Base-by-base conservation (phyloP, 2,329 filamentous ascomycete genomes). In the Pyrenophora seminiperda region DNA sequence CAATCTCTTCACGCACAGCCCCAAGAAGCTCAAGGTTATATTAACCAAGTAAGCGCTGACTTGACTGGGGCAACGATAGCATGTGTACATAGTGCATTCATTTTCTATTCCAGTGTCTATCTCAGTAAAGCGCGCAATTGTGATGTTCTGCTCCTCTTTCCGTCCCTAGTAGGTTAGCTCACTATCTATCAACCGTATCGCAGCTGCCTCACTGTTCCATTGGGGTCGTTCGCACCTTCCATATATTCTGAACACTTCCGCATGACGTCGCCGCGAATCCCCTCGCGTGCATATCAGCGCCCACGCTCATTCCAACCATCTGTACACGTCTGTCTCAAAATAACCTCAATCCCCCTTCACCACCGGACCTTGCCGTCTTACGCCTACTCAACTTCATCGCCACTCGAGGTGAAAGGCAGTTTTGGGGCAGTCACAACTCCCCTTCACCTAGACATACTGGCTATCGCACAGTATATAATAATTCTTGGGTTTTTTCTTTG, bases 1-100 rank as follows among this genome's bases (percentile, higher is more conserved):
- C 54, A 95, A 96, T 77, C 96, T 97, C 79, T 99, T 97, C 76
- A 72, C 92, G 58, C 92, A 95, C 79, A 86, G 86, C 56, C 79
- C 89, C 10, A 87, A 84, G 76, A 94, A 93, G 83, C 79, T 97
- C 73, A 97, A 97, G 59, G 81, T 87, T 56, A 82, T 93, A 56
- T 81, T 83, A 56, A 86, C 89, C 53, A 93, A 97, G 75, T 90
- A 94, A 77, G 47, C 50, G n/a, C 19, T 47, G 19, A 50, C 9
- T 40, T 34, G 9, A 15, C 24, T 30, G 33, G 9, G 19, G 27
- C 24, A 34, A 29, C 39, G 36, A 30, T n/a, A 42, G 47, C 54
- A 53, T 18, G 37, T 69, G 67, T 71, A 67, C 53, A 70, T 71
- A 70, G 33, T 54, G 36, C 50, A 48, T 59, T 47, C 31, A 40